Conservation (phyloP, 2,329 filamentous ascomycete genomes). For the Sporothrix sp. region DNA sequence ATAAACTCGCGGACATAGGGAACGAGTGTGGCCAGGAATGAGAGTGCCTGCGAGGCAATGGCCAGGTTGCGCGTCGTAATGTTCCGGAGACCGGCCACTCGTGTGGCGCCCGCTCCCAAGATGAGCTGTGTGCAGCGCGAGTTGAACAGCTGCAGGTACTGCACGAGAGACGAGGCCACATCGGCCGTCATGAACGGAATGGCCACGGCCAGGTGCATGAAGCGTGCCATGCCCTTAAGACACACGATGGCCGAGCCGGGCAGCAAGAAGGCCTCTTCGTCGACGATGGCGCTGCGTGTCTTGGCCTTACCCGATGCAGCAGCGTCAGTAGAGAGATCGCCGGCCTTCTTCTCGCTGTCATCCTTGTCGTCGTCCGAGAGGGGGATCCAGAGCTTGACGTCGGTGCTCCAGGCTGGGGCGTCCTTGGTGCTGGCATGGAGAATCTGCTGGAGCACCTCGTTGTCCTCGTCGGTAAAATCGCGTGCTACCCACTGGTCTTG, state of each 20-base stretch:
- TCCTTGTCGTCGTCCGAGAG: constrained; percentile 28
- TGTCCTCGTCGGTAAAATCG: constrained; percentile 59
- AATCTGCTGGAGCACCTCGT: constrained; percentile 51
- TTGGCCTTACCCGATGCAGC: constrained; percentile 45
- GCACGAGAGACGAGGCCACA: constrained; percentile 66
- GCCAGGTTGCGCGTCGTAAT: constrained; percentile 95
- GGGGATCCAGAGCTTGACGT: constrained; percentile 48
- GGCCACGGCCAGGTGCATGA: constrained; percentile 70
- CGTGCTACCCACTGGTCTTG: constrained; percentile 70
- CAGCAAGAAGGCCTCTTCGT: constrained; percentile 76
- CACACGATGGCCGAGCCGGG: constrained; percentile 76
- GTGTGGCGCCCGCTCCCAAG: constrained; percentile 83
- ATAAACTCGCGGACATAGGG: constrained; percentile 89
- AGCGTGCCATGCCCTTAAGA: constrained; percentile 69
- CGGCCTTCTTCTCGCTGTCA: no score
- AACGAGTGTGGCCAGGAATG: constrained; percentile 77
- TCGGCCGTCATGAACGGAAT: constrained; percentile 87
- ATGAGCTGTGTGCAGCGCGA: constrained; percentile 94
- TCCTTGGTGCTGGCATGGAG: constrained; percentile 63
- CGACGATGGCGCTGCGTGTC: constrained; percentile 63
- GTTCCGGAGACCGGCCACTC: constrained; percentile 82
- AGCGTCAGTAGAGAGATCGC: constrained; percentile 16
- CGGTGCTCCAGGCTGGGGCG: constrained; percentile 54
- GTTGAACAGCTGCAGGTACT: constrained; percentile 89
- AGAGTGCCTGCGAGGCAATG: constrained; percentile 77